Base-by-base conservation (phyloP, 495 filamentous ascomycete genomes). In the Aspergillus bertholletiae region DNA sequence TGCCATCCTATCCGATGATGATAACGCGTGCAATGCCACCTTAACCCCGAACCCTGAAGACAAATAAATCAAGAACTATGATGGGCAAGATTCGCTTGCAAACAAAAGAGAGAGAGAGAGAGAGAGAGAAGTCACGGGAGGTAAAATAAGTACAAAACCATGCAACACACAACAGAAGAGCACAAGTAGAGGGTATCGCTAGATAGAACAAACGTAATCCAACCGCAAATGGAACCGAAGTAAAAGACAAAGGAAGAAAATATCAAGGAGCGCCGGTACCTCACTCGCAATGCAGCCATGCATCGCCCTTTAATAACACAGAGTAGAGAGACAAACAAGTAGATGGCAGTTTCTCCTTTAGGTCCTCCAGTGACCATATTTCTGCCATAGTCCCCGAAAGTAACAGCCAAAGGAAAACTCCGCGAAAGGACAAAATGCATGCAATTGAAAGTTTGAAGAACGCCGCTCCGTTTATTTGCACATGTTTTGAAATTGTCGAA, bases 181-280 rank as follows among this genome's bases (percentile, higher is more conserved):
- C 43, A 54, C 51, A 66, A 35, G 46, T 57, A 61, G 44, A 57
- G 64, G 64, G 64, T 67, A 67, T 67, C 64, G 64, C 61, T 46
- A 58, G 53, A 58, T 57, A 61, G 53, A 61, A 51, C 44, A 55
- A 35, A 30, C 43, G 43, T 49, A 53, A 46, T 40, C 39, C 24
- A 27, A 48, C 37, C 46, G 55, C 27, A 30, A 45, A 51, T 20
- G 13, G 18, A 41, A 32, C 24, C 5, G 20, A 51, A 43, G 17
- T 43, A 48, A 43, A 40, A 43, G 15, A 54, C n/a, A 56, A 57
- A 37, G 34, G 27, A 53, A 59, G 55, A 47, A 58, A 49, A 46
- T 45, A 35, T 43, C 48, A 54, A 47, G 47, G 46, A 57, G 47
- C 57, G 53, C 59, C 57, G 28, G 34, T 27, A 56, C 48, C 49